Conservation (phyloP, 2,329 filamentous ascomycete species). For the Neonectria faginata region DNA sequence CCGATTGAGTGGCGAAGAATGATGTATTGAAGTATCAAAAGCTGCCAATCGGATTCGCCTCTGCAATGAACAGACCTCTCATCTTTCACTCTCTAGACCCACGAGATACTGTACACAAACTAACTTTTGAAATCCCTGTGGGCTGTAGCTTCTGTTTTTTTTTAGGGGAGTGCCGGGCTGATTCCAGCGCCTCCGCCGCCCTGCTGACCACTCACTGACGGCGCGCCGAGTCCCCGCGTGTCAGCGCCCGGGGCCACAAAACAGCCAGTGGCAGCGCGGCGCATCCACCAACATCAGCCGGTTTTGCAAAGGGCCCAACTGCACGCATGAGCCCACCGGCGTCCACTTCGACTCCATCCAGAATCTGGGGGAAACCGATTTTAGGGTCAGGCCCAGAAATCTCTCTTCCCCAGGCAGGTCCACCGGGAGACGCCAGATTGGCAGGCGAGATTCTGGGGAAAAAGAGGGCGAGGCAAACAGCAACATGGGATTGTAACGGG, state of each 20-base stretch:
- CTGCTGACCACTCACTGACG: slow-evolving; percentile 21
- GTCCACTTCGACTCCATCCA: slow-evolving; percentile 17
- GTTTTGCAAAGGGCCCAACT: slow-evolving; percentile 4
- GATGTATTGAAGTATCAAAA: too few species aligned
- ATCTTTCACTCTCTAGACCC: too few species aligned
- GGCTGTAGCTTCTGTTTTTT: slow-evolving; percentile 11
- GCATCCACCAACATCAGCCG: slow-evolving; percentile 22
- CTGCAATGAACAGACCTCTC: too few species aligned
- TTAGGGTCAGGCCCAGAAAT: slow-evolving; percentile 3
- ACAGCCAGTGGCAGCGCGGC: neutral
- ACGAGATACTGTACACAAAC: too few species aligned
- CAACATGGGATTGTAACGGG: slow-evolving; percentile 8
- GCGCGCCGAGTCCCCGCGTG: slow-evolving; percentile 1
- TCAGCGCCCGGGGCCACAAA: neutral
- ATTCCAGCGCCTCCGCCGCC: slow-evolving; percentile 27
- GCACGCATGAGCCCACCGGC: slow-evolving; percentile 24
- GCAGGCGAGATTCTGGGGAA: slow-evolving; percentile 22
- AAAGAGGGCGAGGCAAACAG: slow-evolving; percentile 2
- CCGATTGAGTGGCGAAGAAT: too few species aligned
- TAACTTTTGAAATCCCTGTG: too few species aligned
- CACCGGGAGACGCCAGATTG: slow-evolving; percentile 26
- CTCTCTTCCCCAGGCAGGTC: slow-evolving; percentile 25
- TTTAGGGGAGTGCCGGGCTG: slow-evolving; percentile 32
- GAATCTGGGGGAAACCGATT: slow-evolving; percentile 17
- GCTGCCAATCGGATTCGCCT: too few species aligned